phyloP scores from a whole-genome alignment of 805 yeast species.

The Debaryomyces hansenii region DNA sequence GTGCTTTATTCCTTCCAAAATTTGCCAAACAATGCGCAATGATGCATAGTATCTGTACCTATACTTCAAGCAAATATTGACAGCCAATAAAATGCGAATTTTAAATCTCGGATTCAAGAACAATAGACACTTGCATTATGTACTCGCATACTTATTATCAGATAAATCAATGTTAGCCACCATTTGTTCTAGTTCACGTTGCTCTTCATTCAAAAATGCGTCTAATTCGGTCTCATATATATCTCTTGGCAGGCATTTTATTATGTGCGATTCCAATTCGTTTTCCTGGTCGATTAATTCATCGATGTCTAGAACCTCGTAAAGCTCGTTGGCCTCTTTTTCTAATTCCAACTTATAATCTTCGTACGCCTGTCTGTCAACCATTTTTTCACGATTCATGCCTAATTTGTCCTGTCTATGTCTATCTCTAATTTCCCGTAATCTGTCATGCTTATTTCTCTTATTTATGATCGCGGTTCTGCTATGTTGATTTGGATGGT shows the following conservation, averaged over 20 bases:
- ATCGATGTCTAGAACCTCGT: conserved; percentile 1
- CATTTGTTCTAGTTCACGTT: conserved; percentile 7
- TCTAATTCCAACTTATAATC: conserved; percentile 4
- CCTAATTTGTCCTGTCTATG: conserved; percentile 19
- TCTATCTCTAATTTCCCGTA: conserved; percentile 24
- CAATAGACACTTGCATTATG: no score
- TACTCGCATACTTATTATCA: conserved; percentile 1
- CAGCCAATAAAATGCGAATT: no score
- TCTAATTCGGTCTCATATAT: conserved; percentile 6
- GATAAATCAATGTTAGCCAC: conserved; percentile 7
- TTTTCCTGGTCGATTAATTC: conserved; percentile 4
- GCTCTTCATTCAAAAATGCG: conserved; percentile 3
- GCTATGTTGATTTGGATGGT: conserved; percentile 1
- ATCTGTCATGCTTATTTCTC: conserved; percentile 21
- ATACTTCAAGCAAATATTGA: no score
- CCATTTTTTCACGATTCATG: conserved; percentile 15
- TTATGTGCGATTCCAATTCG: neutral
- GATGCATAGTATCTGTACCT: no score
- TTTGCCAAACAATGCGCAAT: no score
- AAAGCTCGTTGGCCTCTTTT: conserved; percentile 10
- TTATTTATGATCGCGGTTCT: conserved; percentile 9
- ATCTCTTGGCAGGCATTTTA: neutral
- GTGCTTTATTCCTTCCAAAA: no score
- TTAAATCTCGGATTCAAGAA: no score
- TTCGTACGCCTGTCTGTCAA: conserved; percentile 18